phyloP scores from a whole-genome alignment of 1,284 basidiomycete species.

The Ceratobasidium sp. region DNA sequence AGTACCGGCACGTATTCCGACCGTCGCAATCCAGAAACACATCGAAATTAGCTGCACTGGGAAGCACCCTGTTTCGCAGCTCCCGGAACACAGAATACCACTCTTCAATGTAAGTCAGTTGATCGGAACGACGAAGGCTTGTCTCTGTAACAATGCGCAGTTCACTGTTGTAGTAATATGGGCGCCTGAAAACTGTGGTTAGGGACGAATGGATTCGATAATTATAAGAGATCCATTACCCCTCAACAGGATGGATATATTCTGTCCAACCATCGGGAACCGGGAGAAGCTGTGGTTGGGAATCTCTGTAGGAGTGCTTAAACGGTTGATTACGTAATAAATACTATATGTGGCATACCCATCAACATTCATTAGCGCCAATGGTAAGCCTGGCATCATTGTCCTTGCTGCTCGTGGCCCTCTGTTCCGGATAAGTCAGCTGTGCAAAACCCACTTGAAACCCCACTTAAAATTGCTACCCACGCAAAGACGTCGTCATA shows the following conservation, averaged over 20 bases:
- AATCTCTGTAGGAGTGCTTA: no score
- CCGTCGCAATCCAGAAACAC: not conserved
- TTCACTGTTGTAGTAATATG: not conserved
- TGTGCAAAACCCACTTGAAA: no score
- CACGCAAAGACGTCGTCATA: constrained; percentile 34
- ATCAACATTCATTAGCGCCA: not conserved
- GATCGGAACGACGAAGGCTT: no score
- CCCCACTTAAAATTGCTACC: not conserved
- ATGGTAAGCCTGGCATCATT: not conserved
- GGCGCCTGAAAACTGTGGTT: not conserved
- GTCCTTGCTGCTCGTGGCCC: constrained; percentile 13
- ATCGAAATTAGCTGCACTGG: constrained; percentile 10
- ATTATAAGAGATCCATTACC: not conserved
- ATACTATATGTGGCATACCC: no score
- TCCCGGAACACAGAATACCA: no score
- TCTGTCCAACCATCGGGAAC: constrained; percentile 34
- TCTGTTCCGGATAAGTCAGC: not conserved
- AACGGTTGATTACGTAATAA: no score
- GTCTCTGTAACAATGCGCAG: constrained; percentile 20
- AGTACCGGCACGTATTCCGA: constrained; percentile 24
- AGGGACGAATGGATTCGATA: constrained; percentile 19
- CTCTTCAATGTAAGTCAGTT: no score
- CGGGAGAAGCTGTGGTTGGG: constrained; percentile 12
- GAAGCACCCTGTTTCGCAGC: constrained; percentile 1
- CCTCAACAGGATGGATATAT: constrained; percentile 11